Conservation (phyloP, 1,284 basidiomycete genomes). For the Cerrena zonata region DNA sequence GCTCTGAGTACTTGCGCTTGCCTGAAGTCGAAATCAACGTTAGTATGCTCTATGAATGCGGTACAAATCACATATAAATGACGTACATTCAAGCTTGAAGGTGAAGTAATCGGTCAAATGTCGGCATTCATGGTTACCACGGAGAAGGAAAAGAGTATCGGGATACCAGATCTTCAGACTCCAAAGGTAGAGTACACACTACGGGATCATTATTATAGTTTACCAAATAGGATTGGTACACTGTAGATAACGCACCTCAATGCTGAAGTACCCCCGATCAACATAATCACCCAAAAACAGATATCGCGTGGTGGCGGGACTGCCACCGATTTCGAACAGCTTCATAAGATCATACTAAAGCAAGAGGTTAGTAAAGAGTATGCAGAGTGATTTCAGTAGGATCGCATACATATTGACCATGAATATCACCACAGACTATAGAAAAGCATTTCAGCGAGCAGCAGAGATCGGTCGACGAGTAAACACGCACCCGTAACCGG, state of each 20-base stretch:
- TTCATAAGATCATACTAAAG: conserved; percentile 94
- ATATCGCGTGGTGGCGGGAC: conserved; percentile 88
- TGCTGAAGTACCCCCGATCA: conserved; percentile 89
- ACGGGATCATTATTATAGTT: conserved; percentile 22
- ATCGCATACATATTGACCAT: conserved; percentile 84
- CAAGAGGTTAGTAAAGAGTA: conserved; percentile 18
- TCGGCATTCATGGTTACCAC: conserved; percentile 96
- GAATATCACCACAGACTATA: conserved; percentile 86
- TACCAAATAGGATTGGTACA: conserved; percentile 13
- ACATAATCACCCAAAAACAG: conserved; percentile 94
- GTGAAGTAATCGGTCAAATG: conserved; percentile 97
- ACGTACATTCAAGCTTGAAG: conserved; percentile 89
- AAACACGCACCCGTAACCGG: conserved; percentile 75
- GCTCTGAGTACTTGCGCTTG: conserved; percentile 91
- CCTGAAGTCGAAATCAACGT: conserved; percentile 47
- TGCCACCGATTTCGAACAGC: conserved; percentile 90
- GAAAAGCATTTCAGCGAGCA: background rate
- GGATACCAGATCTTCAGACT: conserved; percentile 93
- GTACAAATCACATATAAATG: background rate
- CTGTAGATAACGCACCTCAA: conserved; percentile 54
- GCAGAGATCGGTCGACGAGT: background rate
- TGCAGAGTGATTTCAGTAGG: conserved; percentile 1
- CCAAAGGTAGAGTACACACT: conserved; percentile 91
- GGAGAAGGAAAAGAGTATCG: conserved; percentile 80
- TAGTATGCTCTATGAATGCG: background rate